Conservation (phyloP, 2,329 filamentous ascomycete genomes). For the Ophiostoma sp. region DNA sequence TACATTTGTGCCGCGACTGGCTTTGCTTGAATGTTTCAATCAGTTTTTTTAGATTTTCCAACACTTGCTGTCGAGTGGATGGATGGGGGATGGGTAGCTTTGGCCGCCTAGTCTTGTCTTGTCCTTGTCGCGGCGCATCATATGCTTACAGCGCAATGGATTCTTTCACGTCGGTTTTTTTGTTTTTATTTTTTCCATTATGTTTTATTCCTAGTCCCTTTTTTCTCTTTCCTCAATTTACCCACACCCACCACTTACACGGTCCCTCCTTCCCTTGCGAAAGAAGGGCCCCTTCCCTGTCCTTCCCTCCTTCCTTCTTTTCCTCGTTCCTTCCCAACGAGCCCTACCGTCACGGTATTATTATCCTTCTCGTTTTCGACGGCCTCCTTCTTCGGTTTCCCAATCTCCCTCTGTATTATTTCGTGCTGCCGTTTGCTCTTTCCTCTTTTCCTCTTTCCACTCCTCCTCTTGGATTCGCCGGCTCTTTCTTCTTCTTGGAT, state of each 20-base stretch:
- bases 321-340: slow-evolving; percentile 9
- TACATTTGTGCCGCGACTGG: no score
- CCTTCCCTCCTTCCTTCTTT: slow-evolving; percentile 10
- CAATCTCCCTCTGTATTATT: not conserved
- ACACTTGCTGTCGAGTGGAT: not conserved
- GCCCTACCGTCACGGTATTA: slow-evolving; percentile 4
- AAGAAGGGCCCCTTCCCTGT: slow-evolving; percentile 12
- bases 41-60: not conserved
- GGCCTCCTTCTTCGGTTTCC: not conserved
- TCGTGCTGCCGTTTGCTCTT: not conserved
- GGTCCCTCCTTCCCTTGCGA: slow-evolving; percentile 10
- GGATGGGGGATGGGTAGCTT: not conserved
- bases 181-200: not conserved
- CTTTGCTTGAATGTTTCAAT: not conserved
- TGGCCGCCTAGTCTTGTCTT: not conserved
- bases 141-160: not conserved
- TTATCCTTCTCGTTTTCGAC: not conserved
- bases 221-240: slow-evolving; percentile 5
- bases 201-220: slow-evolving; percentile 10
- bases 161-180: not conserved
- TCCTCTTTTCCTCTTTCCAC: not conserved
- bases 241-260: slow-evolving; percentile 22
- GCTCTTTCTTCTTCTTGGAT: not conserved
- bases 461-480: not conserved
- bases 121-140: not conserved